A percentile compares a stretch with the other conserved stretches of the same genome.
Conservation (phyloP, 2,329 filamentous ascomycete species). For the Paecilomyces sp. region DNA sequence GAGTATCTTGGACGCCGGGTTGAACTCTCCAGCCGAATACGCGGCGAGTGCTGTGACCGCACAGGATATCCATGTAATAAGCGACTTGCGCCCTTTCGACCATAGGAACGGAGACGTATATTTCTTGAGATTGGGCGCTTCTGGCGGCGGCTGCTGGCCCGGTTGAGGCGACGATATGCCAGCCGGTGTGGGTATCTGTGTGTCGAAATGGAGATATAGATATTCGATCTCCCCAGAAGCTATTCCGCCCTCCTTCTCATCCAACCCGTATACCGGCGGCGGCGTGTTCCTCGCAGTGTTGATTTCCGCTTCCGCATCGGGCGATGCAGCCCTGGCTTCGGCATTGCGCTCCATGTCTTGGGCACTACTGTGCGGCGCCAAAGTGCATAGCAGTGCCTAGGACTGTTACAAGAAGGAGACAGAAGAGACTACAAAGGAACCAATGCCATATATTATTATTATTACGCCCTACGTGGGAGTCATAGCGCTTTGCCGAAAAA, state of each 20-base stretch:
- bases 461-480: not conserved
- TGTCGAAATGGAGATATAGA: slow-evolving; percentile 58
- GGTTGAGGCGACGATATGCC: slow-evolving; percentile 21
- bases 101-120: slow-evolving; percentile 68
- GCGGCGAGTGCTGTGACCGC: slow-evolving; percentile 69
- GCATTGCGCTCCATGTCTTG: not conserved
- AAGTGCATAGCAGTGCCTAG: not conserved
- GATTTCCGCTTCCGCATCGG: not conserved
- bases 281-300: not conserved
- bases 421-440: not conserved
- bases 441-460: not conserved
- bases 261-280: not conserved
- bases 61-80: slow-evolving; percentile 68
- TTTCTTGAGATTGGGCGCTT: slow-evolving; percentile 57
- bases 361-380: not conserved
- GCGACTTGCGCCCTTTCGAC: slow-evolving; percentile 60
- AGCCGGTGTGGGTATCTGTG: slow-evolving; percentile 44
- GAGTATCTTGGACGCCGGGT: slow-evolving; percentile 61
- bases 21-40: slow-evolving; percentile 75
- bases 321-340: not conserved
- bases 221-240: slow-evolving; percentile 40
- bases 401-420: not conserved
- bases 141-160: slow-evolving; percentile 39
- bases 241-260: not conserved
- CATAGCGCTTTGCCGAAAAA: not conserved